These are phyloP conservation scores for Quercus glauca DNA, from an alignment of 306 rosid genomes.

Conservation along the genomic window DNA sequence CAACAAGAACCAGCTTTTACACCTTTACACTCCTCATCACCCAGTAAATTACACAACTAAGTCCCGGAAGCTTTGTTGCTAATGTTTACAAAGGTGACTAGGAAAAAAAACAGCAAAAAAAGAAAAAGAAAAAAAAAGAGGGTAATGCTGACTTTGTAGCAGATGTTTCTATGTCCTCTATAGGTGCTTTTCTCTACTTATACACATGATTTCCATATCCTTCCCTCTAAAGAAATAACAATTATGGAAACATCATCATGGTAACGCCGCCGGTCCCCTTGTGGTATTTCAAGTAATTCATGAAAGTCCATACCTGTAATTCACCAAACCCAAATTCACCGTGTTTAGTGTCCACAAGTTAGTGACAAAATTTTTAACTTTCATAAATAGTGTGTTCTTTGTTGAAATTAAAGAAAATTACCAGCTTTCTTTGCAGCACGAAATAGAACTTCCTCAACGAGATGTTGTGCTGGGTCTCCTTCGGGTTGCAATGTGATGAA, in stretches of 20 bases:
- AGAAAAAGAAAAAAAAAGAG: background rate
- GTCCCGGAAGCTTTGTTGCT: conserved; percentile 38
- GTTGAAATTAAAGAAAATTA: conserved; percentile 7
- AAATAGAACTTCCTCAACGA: conserved; percentile 86
- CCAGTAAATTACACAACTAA: conserved; percentile 47
- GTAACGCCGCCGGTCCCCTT: conserved; percentile 92
- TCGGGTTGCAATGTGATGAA: conserved; percentile 92
- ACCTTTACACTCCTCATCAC: conserved; percentile 75
- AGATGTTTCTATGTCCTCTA: conserved; percentile 35
- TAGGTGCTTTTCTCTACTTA: conserved; percentile 42
- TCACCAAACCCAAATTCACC: conserved; percentile 13
- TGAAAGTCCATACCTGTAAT: conserved; percentile 89
- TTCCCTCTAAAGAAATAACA: conserved; percentile 97
- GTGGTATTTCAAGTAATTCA: conserved; percentile 90
- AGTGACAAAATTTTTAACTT: background rate
- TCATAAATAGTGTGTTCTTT: background rate
- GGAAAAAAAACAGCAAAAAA: conserved; percentile 25
- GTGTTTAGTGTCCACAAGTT: background rate
- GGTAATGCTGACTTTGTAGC: conserved; percentile 49
- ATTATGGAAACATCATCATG: conserved; percentile 96
- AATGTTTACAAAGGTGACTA: conserved; percentile 47
- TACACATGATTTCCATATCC: conserved; percentile 98
- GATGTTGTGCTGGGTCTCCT: conserved; percentile 97
- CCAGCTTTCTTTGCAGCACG: conserved; percentile 99
- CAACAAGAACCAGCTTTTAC: conserved; percentile 64